Base-by-base conservation (phyloP, 495 filamentous ascomycete species). In the Lepraria neglecta region DNA sequence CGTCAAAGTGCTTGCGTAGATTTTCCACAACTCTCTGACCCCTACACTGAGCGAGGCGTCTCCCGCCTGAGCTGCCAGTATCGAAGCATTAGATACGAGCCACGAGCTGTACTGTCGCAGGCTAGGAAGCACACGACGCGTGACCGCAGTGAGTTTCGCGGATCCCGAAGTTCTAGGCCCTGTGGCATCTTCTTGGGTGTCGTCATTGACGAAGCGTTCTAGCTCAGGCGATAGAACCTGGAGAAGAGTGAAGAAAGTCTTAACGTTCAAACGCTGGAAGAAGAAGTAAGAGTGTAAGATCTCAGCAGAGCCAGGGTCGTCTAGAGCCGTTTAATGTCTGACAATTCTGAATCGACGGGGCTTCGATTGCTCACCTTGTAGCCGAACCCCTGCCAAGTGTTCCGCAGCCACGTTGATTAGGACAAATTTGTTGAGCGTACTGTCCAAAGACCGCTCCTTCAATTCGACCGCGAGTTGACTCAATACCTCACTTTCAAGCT, bases 331-430 rank as follows among this genome's bases (percentile, higher is more conserved):
- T 50, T 28, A 51, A 53, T 43, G 43, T 1, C 17, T 44, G 57
- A 47, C 27, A 57, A n/a, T 33, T 42, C 42, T 44, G 10, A 38
- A 54, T 44, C 35, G 52, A 31, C 44, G 14, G 46, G 21, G 31
- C 56, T 35, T 35, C 31, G 64, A 53, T 45, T 46, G 68, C 79
- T 77, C 79, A 90, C 88, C 76, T 69, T 74, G 75, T 48, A 87
- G 78, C 61, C 81, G 83, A 24, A 79, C 70, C 21, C 76, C 76
- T 28, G 90, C 85, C 65, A 86, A 80, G 62, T 83, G 84, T 68
- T 95, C 88, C 12, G 92, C 90, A 1, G 90, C 83, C 53, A 97
- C 85, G 66, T 95, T 97, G 60, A 90, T 84, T 35, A 97, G 76
- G 50, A 90, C 83, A 64, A 96, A 84, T 68, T 91, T 92, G 51